Evolutionary conservation across 2,329 filamentous ascomycete species (phyloP), one percentile per base, ranked within the genome.

Genomic region (Madurella fahalii): DNA sequence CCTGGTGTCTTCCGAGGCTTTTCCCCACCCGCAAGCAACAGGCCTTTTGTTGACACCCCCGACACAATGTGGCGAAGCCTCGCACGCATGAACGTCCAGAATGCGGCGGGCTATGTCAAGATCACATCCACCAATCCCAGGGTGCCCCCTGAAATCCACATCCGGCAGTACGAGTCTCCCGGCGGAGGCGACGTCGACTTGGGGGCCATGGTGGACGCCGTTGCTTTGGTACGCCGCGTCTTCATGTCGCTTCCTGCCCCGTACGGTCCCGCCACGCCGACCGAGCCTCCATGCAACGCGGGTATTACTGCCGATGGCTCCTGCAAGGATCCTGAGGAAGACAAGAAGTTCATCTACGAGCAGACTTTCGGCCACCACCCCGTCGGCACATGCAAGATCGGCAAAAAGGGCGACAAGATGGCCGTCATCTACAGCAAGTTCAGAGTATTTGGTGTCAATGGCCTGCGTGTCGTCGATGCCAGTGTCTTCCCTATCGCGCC

Each of bases 391-490:
- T 77, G 74, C 45, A 72, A 77, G 1, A 85, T 85, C 54, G 82
- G 82, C 2, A 68, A 72, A 1, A 77, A 79, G 18, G 71, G 71
- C 9, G 81, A 86, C 61, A 66, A 71, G 2, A 76, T 75, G 64
- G 81, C 81, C 1, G 81, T 85, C 3, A 64, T 86, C 39, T 80
- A 86, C 64, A 72, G 70, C 0, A 72, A 79, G 50, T 84, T 86
- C 64, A 72, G 74, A 12, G 83, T 86, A 1, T 69, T 77, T 11
- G 82, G 82, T 0, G 76, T 83, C 0, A 66, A 72, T 0, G 77
- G 77, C 0, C 66, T 86, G 45, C 71, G 83, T 16, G 83, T 86
- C 2, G 83, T 86, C 0, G 83, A 86, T 68, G 82, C 81, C 0
- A 79, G 75, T 17, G 72, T 78, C 0, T 85, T 81, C 58, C 78